Evolutionary conservation across 768 basidiomycete species (phyloP).

Genomic region (Suillus lakei): DNA sequence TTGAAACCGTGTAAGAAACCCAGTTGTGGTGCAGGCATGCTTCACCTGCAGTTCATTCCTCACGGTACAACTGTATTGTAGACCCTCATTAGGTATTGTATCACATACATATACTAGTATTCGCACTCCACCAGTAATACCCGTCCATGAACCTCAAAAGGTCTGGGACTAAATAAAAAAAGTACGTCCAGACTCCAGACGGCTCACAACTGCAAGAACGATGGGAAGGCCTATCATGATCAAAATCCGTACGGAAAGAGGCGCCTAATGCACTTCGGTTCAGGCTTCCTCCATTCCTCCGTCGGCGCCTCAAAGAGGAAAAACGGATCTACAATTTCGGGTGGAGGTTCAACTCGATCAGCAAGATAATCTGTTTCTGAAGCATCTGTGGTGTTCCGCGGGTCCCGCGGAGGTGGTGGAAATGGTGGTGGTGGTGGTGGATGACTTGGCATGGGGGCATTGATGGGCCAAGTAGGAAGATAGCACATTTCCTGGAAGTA

Average conservation of each 20-base stretch:
- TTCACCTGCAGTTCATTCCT: background rate
- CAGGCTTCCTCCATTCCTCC: constrained; percentile 28
- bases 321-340: background rate
- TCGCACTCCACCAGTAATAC: background rate
- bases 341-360: background rate
- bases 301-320: background rate
- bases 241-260: constrained; percentile 12
- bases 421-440: too few relatives aligned
- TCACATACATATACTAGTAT: background rate
- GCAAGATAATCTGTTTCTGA: background rate
- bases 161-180: background rate
- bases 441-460: constrained; percentile 1
- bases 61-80: background rate
- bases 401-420: background rate
- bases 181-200: background rate
- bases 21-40: constrained; percentile 2
- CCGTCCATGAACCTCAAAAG: background rate
- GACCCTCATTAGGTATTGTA: background rate
- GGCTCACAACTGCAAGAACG: background rate
- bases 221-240: background rate
- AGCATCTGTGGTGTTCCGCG: too few relatives aligned
- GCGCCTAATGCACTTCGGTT: constrained; percentile 25
- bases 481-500: constrained; percentile 29
- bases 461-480: constrained; percentile 27
- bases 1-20: background rate